phyloP scores from a whole-genome alignment of 192 early-diverging fungal genomes.

The Linnemannia zychae region DNA sequence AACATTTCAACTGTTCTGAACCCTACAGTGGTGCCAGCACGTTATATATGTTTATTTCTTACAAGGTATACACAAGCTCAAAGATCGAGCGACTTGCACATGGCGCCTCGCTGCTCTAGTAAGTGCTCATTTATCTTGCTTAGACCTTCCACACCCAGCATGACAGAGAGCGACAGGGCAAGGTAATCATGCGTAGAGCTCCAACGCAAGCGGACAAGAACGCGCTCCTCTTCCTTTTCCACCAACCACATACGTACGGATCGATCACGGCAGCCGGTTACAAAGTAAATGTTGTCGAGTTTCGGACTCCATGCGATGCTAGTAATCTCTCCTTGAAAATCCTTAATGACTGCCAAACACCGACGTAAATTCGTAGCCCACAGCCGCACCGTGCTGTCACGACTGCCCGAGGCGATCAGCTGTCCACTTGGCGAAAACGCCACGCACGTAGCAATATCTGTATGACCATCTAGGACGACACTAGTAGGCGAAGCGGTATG shows the following conservation, averaged over 20 bases:
- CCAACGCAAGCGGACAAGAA: neutral
- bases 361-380: slow-evolving; percentile 3
- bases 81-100: neutral
- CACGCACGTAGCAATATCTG: neutral
- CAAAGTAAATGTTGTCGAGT: neutral
- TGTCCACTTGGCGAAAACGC: slow-evolving; percentile 11
- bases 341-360: neutral
- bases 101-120: slow-evolving; percentile 2
- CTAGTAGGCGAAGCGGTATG: neutral
- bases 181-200: neutral
- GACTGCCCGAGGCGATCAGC: neutral
- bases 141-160: neutral
- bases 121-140: neutral
- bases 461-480: neutral
- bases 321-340: neutral
- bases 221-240: neutral
- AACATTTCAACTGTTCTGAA: too few species aligned
- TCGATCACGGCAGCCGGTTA: slow-evolving; percentile 4
- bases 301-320: neutral
- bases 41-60: too few species aligned
- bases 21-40: too few species aligned
- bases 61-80: too few species aligned
- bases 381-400: neutral
- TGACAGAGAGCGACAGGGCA: neutral
- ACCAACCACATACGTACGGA: slow-evolving; percentile 20